phyloP scores from a whole-genome alignment of 148 eudicot species.

The Chenopodium album region DNA sequence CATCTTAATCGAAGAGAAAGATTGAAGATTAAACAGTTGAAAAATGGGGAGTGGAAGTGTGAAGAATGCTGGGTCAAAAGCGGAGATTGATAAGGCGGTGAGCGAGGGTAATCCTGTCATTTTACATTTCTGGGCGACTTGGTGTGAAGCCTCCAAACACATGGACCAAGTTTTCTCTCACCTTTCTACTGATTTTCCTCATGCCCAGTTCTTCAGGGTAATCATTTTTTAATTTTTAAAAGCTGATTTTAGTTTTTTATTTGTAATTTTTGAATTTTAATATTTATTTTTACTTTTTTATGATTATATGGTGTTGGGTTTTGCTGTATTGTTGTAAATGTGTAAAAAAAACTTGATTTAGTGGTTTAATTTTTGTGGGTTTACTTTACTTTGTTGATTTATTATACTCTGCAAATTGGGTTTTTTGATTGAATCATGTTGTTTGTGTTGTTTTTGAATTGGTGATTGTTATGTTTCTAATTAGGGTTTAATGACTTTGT shows the following conservation, averaged over 20 bases:
- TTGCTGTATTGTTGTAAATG: not conserved
- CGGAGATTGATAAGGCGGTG: constrained; percentile 54
- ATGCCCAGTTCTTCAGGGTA: constrained; percentile 74
- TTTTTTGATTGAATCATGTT: not conserved
- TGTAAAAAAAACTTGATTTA: not conserved
- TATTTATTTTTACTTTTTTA: not conserved
- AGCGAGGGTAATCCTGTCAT: constrained; percentile 49
- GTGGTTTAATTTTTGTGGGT: not conserved
- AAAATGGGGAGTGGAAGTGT: constrained; percentile 48
- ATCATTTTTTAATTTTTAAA: not conserved
- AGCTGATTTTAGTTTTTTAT: no score
- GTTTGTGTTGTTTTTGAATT: not conserved
- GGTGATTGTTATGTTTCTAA: not conserved
- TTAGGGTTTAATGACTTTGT: not conserved
- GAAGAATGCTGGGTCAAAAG: constrained; percentile 68
- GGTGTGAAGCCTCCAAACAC: constrained; percentile 97
- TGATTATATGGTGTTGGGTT: not conserved
- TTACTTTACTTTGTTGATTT: not conserved
- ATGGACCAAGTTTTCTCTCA: constrained; percentile 98
- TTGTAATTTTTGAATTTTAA: not conserved
- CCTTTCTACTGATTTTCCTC: constrained; percentile 91
- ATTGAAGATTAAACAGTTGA: not conserved
- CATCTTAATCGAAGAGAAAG: not conserved
- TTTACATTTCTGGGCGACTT: constrained; percentile 89
- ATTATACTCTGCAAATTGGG: not conserved